phyloP scores from a whole-genome alignment of 2,329 filamentous ascomycete genomes.

The Colletotrichum brevisporum region DNA sequence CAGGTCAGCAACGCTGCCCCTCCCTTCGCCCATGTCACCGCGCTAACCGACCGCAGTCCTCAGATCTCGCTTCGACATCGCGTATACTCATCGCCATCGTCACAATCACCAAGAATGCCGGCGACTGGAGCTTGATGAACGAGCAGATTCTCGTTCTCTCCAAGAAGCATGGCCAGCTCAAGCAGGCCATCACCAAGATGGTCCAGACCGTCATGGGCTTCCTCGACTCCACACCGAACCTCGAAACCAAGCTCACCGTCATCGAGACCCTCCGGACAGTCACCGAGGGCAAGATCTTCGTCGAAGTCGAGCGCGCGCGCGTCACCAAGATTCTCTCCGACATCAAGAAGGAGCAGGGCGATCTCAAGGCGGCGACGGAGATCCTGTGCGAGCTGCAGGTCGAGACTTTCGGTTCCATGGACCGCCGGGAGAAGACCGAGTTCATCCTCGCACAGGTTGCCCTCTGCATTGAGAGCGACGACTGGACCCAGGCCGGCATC shows the following conservation, averaged over 20 bases:
- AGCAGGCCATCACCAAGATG: slow-evolving; percentile 99
- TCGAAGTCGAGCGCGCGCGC: slow-evolving; percentile 96
- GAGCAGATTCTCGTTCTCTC: slow-evolving; percentile 96
- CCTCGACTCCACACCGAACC: slow-evolving; percentile 85
- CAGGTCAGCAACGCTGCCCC: slow-evolving; percentile 72
- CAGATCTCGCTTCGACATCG: slow-evolving; percentile 95
- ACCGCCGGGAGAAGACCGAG: slow-evolving; percentile 96
- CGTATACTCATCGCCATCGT: slow-evolving; percentile 89
- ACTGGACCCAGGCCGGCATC: slow-evolving; percentile 97
- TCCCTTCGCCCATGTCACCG: slow-evolving; percentile 45
- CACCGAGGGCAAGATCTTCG: slow-evolving; percentile 99
- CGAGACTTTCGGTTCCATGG: slow-evolving; percentile 99
- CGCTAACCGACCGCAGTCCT: slow-evolving; percentile 72
- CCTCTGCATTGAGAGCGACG: slow-evolving; percentile 93
- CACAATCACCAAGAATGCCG: slow-evolving; percentile 92
- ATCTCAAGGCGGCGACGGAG: slow-evolving; percentile 90
- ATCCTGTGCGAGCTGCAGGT: slow-evolving; percentile 98
- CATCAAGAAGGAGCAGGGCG: slow-evolving; percentile 97
- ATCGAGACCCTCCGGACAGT: slow-evolving; percentile 97
- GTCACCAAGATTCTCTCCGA: slow-evolving; percentile 95
- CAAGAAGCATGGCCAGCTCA: slow-evolving; percentile 99
- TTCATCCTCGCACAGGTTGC: slow-evolving; percentile 97
- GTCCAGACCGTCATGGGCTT: slow-evolving; percentile 96
- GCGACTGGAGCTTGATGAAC: slow-evolving; percentile 95
- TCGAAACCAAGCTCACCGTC: slow-evolving; percentile 90